Percentiles rank a stretch among this genome's conserved stretches.
These are phyloP conservation scores for Thielaviopsis musarum DNA, from an alignment of 2,329 filamentous ascomycete genomes.

Conservation along the genomic window DNA sequence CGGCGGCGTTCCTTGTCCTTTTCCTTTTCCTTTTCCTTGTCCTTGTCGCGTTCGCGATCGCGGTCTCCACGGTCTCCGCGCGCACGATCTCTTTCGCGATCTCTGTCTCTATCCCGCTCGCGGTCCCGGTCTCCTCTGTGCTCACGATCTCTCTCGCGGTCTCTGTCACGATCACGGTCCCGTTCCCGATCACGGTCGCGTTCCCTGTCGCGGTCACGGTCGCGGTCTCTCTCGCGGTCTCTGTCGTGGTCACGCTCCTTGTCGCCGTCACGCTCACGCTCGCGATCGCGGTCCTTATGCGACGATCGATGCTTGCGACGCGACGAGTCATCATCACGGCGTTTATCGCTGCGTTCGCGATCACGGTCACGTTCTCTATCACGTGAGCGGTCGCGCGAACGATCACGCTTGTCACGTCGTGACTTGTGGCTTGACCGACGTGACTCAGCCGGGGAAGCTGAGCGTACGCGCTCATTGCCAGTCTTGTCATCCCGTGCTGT, in stretches of 20 bases:
- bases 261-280: constrained; percentile 22
- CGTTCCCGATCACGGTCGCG: constrained; percentile 17
- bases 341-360: constrained; percentile 23
- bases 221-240: constrained; percentile 16
- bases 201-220: constrained; percentile 23
- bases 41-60: constrained; percentile 21
- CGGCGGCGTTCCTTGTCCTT: constrained; percentile 19
- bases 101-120: constrained; percentile 13
- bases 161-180: constrained; percentile 18
- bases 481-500: constrained; percentile 24
- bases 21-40: constrained; percentile 24
- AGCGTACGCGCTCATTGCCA: constrained; percentile 39
- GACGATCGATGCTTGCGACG: constrained; percentile 25
- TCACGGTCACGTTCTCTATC: constrained; percentile 15
- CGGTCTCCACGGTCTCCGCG: constrained; percentile 23
- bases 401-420: constrained; percentile 40
- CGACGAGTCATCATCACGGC: constrained; percentile 28
- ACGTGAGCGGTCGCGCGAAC: constrained; percentile 24
- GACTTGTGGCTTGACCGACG: constrained; percentile 38
- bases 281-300: constrained; percentile 26
- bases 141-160: constrained; percentile 18
- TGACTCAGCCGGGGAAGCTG: constrained; percentile 43
- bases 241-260: constrained; percentile 24
- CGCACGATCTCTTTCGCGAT: constrained; percentile 14
- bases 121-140: constrained; percentile 14